Base-by-base conservation (phyloP, 73 alveolate genomes). In the Blepharisma japonicum region DNA sequence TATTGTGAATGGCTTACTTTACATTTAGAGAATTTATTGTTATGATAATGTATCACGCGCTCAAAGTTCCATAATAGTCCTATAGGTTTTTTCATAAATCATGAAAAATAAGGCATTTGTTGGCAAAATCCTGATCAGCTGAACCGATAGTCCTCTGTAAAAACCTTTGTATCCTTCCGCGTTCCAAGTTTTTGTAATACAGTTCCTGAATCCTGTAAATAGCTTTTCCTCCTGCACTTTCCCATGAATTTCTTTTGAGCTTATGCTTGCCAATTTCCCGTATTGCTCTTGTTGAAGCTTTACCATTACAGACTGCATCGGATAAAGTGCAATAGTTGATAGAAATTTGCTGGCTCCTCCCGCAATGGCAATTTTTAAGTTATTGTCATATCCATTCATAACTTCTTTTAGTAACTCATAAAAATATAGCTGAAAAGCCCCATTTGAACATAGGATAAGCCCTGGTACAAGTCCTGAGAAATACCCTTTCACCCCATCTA, bases 261-360 rank as follows among this genome's bases (percentile, higher is more conserved):
- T 70, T 45, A 2, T 18, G 25, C n/a, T 9, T 18, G 20, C 27
- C 5, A 45, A 14, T 9, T 21, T n/a, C 3, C 55, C 11, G 5
- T 70, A 47, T 5, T 70, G 66, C 27, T 70, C 80, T 45, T 70
- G 66, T 5, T 70, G 80, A 9, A 70, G 9, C 27, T 47, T 70
- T 14, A 47, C 42, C 66, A 39, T 70, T 3, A 70, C 39, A n/a
- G 46, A 20, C n/a, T 39, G 56, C 11, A 70, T 70, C 2, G 80
- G 80, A 45, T 70, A 70, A n/a, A n/a, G n/a, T 7, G 27, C 27
- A 7, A 70, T 9, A 0, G 76, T 38, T 70, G 80, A 39, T 9
- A 70, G 46, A 47, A 70, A 25, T 47, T 70, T 70, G 45, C 68
- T 45, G 32, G 11, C n/a, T 7, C n/a, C 46, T 39, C 80, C 80